Conservation (phyloP, 306 rosid species). For the Citrullus amarus region DNA sequence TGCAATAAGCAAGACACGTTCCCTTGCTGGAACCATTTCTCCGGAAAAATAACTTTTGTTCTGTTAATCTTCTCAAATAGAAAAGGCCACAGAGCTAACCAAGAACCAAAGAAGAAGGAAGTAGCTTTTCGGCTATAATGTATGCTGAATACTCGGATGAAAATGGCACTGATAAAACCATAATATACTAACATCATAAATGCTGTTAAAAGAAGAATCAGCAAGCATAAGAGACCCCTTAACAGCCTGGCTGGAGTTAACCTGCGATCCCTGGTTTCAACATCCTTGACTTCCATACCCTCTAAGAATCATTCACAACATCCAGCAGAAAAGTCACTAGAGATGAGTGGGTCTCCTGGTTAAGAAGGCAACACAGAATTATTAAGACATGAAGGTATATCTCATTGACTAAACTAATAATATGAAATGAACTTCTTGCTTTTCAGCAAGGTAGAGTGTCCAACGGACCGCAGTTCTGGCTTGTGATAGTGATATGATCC, state of each 20-base stretch:
- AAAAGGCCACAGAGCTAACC: slow-evolving; percentile 87
- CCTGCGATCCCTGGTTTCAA: slow-evolving; percentile 41
- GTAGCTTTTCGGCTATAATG: slow-evolving; percentile 58
- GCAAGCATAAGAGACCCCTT: slow-evolving; percentile 70
- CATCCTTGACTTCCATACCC: slow-evolving; percentile 57
- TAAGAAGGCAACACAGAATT: neutral
- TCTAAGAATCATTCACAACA: slow-evolving; percentile 25
- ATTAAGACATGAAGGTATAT: neutral
- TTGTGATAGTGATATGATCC: neutral
- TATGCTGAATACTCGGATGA: slow-evolving; percentile 41
- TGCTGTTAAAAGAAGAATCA: slow-evolving; percentile 76
- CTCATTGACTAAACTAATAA: neutral
- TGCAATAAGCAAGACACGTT: slow-evolving; percentile 71
- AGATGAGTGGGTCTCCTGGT: neutral
- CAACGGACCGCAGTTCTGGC: neutral
- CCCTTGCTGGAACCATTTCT: slow-evolving; percentile 52
- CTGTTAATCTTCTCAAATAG: slow-evolving; percentile 72
- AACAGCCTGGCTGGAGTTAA: slow-evolving; percentile 49
- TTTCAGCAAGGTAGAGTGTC: neutral
- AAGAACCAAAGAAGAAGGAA: slow-evolving; percentile 49
- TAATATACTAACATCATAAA: slow-evolving; percentile 56
- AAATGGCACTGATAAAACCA: slow-evolving; percentile 34
- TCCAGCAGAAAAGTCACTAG: slow-evolving; percentile 8
- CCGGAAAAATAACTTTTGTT: slow-evolving; percentile 75
- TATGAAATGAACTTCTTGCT: neutral